Base-by-base conservation (phyloP, 768 basidiomycete species). In the Mycena alexandri region DNA sequence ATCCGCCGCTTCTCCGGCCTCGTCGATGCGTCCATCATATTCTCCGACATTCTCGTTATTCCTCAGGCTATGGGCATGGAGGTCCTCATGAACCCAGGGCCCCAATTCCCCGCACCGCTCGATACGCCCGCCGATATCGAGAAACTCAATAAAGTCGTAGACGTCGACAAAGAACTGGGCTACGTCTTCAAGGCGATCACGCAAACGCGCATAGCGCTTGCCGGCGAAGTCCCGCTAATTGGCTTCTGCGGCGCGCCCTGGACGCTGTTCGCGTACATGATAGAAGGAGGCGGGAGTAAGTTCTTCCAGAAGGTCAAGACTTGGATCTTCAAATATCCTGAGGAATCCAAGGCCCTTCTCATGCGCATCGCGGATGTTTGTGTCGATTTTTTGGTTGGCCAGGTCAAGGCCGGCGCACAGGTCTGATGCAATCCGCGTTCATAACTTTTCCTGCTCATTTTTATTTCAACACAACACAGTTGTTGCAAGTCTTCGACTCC, bases 231-330 rank as follows among this genome's bases (percentile, higher is more conserved):
- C 16, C 97, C 98, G 14, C 84, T 99, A 63, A 98, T 99, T 73
- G 98, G 98, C 13, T 99, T 99, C 81, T 94, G 90, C 75, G 98
- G 97, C 44, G 96, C 95, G 0, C 98, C 98, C 2, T 99, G 98
- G 98, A 99, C 98, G 5, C 87, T 99, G 58, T 96, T 99, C 81
- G 89, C 91, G 22, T 99, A 99, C 78, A 99, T 99, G 98, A 87
- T 98, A 74, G 98, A 99, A 78, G 98, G 98, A 10, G 97, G 96
- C 7, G 93, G 93, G 11, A 93, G 89, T 78, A 96, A 95, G 80
- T 93, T 93, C 16, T 88, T 94, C 72, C 91, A 93, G 68, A 96
- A 96, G 79, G 88, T 89, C 41, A 99, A 99, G 81, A 89, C 92
- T 0, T 99, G 98, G 97, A 77, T 98, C 8, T 99, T 94, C 84